These are phyloP conservation scores for Vigna unguiculata DNA, from an alignment of 306 rosid species.

Conservation along the genomic window DNA sequence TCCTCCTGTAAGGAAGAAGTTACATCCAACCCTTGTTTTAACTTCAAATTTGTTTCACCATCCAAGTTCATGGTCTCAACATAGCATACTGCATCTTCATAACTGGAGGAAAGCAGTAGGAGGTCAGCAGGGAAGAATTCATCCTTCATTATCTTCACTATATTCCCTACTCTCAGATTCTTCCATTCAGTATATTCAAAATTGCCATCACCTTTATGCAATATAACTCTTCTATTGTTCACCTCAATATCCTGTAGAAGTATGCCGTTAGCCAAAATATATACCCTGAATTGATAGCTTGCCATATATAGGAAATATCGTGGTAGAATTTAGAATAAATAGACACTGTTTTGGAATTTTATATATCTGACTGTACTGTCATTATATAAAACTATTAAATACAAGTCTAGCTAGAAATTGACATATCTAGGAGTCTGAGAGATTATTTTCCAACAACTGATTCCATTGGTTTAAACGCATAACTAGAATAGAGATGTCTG, in stretches of 20 bases:
- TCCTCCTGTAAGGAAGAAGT: constrained; percentile 67
- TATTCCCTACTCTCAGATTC: constrained; percentile 78
- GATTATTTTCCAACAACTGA: constrained; percentile 5
- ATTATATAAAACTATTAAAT: constrained; percentile 1
- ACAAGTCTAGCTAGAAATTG: background rate
- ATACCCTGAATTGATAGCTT: constrained; percentile 18
- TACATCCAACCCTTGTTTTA: constrained; percentile 80
- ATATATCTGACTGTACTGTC: background rate
- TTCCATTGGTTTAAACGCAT: constrained; percentile 1
- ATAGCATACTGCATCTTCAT: constrained; percentile 86
- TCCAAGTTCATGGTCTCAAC: constrained; percentile 96
- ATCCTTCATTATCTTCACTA: constrained; percentile 77
- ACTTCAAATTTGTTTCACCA: constrained; percentile 90
- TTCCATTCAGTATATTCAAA: constrained; percentile 71
- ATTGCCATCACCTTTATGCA: constrained; percentile 61
- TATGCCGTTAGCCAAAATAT: constrained; percentile 10
- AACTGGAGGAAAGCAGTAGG: constrained; percentile 82
- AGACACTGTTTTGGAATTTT: constrained; percentile 1
- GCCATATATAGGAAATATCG: background rate
- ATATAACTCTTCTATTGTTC: constrained; percentile 71
- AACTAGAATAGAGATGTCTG: background rate
- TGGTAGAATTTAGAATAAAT: background rate
- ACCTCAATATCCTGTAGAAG: constrained; percentile 76
- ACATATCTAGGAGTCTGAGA: constrained; percentile 3
- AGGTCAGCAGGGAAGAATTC: constrained; percentile 93